Conservation (phyloP, 1,139 yeast species). For the Lodderomyces metapsilosis region DNA sequence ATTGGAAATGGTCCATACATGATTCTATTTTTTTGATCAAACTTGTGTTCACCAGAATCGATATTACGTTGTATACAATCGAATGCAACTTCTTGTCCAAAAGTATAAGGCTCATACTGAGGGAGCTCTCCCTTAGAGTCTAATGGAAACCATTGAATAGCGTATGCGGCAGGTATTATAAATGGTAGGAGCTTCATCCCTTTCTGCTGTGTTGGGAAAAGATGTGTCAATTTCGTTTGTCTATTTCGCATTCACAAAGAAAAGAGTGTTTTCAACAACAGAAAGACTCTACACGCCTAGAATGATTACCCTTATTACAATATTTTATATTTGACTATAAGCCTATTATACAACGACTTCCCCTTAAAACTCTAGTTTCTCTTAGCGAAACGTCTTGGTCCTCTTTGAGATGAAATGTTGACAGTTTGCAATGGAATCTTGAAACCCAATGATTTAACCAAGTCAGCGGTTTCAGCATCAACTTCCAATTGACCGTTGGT, state of each 20-base stretch:
- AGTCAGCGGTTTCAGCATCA: conserved; percentile 96
- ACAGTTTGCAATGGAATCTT: conserved; percentile 90
- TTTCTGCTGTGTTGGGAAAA: conserved; percentile 1
- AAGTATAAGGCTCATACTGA: conserved; percentile 33
- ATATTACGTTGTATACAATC: conserved; percentile 68
- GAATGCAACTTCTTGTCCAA: conserved; percentile 49
- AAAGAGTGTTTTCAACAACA: too few relatives aligned
- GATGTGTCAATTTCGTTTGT: not conserved
- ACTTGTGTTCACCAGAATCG: conserved; percentile 73
- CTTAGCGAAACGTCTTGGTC: conserved; percentile 93
- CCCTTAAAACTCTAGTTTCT: conserved; percentile 63
- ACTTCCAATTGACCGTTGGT: conserved; percentile 96
- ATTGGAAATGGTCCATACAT: conserved; percentile 58
- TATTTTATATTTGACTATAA: conserved; percentile 2
- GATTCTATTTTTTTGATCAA: conserved; percentile 59
- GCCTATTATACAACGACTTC: conserved; percentile 1
- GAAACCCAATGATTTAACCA: conserved; percentile 95
- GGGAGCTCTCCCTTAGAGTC: conserved; percentile 41
- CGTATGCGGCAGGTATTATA: conserved; percentile 10
- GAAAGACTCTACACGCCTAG: too few relatives aligned
- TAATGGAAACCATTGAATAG: conserved; percentile 35
- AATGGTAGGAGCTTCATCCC: conserved; percentile 4
- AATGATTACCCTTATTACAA: conserved; percentile 1
- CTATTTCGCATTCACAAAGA: not conserved
- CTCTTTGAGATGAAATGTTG: conserved; percentile 91